Evolutionary conservation across 2,329 filamentous ascomycete genomes (phyloP).

Genomic region (Pseudopyrenochaeta lycopersici): DNA sequence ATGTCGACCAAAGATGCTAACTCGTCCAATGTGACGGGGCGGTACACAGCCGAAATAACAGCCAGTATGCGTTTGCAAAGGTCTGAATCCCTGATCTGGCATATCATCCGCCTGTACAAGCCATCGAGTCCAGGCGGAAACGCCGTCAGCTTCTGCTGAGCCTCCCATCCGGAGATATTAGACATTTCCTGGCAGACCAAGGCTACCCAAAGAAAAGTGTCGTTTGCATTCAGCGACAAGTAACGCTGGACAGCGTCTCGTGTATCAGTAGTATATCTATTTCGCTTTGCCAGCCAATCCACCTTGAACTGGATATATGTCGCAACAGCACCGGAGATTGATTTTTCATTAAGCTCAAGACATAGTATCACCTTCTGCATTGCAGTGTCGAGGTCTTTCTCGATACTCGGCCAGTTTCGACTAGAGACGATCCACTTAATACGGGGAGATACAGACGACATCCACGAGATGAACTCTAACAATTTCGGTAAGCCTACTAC

Average conservation of each 20-base stretch:
- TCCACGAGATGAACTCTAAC: conserved; percentile 6
- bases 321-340: conserved; percentile 46
- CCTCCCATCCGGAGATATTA: conserved; percentile 19
- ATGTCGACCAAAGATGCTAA: conserved; percentile 32
- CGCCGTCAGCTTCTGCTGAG: conserved; percentile 17
- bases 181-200: conserved; percentile 48
- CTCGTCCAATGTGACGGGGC: conserved; percentile 51
- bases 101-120: conserved; percentile 54
- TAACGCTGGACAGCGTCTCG: conserved; percentile 34
- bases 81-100: conserved; percentile 38
- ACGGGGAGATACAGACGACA: conserved; percentile 8
- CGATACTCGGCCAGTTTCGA: conserved; percentile 39
- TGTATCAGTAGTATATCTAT: conserved; percentile 46
- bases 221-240: conserved; percentile 45
- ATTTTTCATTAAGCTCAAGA: conserved; percentile 48
- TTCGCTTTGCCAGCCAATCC: conserved; percentile 29
- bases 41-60: conserved; percentile 39
- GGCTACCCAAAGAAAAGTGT: conserved; percentile 46
- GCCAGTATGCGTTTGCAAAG: conserved; percentile 50
- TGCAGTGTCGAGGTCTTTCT: conserved; percentile 37
- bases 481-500: conserved; percentile 6
- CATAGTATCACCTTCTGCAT: conserved; percentile 34
- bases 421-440: conserved; percentile 27
- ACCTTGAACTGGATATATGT: conserved; percentile 52
- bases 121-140: conserved; percentile 50